These are phyloP conservation scores for Aspergillus udagawae DNA, from an alignment of 2,329 filamentous ascomycete species.

Conservation along the genomic window DNA sequence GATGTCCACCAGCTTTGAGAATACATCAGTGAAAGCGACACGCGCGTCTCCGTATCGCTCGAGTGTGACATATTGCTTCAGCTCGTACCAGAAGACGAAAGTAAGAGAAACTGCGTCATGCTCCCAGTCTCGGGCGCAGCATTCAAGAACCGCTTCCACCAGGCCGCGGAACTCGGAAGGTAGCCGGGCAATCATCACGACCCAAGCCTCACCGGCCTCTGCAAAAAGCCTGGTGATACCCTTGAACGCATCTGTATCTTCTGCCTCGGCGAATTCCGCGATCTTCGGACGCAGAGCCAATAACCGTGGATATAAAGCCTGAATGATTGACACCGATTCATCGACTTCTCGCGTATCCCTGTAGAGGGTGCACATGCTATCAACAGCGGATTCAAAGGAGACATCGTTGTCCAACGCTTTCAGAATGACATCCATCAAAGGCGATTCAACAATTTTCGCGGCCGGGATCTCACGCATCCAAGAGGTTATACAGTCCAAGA, in stretches of 20 bases:
- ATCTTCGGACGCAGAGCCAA: constrained; percentile 75
- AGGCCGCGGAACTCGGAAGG: constrained; percentile 76
- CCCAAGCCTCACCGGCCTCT: constrained; percentile 92
- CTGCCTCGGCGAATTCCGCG: constrained; percentile 66
- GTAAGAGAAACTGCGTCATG: constrained; percentile 89
- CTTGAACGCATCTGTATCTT: constrained; percentile 82
- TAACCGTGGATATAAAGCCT: constrained; percentile 75
- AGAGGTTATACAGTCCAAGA: constrained; percentile 93
- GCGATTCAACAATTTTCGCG: constrained; percentile 75
- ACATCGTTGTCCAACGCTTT: constrained; percentile 69
- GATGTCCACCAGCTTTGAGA: constrained; percentile 84
- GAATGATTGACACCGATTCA: constrained; percentile 77
- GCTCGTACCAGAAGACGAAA: constrained; percentile 96
- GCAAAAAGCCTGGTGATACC: constrained; percentile 86
- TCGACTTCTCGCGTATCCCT: constrained; percentile 91
- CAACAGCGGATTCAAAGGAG: constrained; percentile 82
- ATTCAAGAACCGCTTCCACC: constrained; percentile 90
- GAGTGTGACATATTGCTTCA: constrained; percentile 91
- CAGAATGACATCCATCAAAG: constrained; percentile 76
- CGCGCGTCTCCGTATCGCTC: constrained; percentile 85
- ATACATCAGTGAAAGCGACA: constrained; percentile 72
- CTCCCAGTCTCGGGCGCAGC: constrained; percentile 79
- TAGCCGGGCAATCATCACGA: constrained; percentile 81
- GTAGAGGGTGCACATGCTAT: constrained; percentile 89
- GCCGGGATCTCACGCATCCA: constrained; percentile 94